phyloP scores from a whole-genome alignment of 2,329 filamentous ascomycete genomes.

The Bipolaris victoriae region DNA sequence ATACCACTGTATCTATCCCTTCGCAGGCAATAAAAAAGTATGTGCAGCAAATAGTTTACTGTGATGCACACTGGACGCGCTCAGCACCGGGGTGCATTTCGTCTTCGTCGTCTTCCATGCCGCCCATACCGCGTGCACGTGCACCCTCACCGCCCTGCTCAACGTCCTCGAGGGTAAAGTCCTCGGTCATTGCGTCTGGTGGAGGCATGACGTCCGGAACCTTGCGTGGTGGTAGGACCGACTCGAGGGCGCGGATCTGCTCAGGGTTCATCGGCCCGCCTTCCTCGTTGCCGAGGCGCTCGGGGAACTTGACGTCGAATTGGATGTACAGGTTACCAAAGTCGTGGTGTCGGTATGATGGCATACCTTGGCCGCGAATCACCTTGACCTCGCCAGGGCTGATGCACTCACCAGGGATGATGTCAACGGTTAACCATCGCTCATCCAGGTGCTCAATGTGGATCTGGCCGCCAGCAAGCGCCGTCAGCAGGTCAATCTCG shows the following conservation, averaged over 20 bases:
- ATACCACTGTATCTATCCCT: not conserved
- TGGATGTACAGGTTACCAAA: conserved; percentile 96
- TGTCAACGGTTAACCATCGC: conserved; percentile 91
- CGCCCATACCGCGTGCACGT: conserved; percentile 70
- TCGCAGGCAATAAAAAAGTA: not conserved
- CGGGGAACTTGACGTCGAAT: conserved; percentile 97
- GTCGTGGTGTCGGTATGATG: conserved; percentile 92
- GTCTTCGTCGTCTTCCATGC: conserved; percentile 70
- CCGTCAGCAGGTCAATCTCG: conserved; percentile 94
- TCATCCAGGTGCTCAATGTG: conserved; percentile 97
- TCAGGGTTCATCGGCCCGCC: conserved; percentile 61
- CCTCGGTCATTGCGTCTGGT: conserved; percentile 86
- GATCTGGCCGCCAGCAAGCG: conserved; percentile 87
- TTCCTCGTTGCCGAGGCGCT: conserved; percentile 52
- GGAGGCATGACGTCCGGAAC: conserved; percentile 71
- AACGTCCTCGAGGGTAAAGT: conserved; percentile 83
- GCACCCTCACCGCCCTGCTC: conserved; percentile 69
- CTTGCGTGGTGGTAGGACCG: conserved; percentile 76
- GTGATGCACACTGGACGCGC: conserved; percentile 84
- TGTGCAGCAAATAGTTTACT: conserved; percentile 62
- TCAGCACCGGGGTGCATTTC: conserved; percentile 68
- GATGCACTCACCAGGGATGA: conserved; percentile 93
- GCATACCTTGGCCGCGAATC: conserved; percentile 97
- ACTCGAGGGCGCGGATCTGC: conserved; percentile 79
- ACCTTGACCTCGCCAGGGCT: conserved; percentile 89